Evolutionary conservation across 2,329 filamentous ascomycete genomes (phyloP).

Genomic region (Verticillium albo-atrum): DNA sequence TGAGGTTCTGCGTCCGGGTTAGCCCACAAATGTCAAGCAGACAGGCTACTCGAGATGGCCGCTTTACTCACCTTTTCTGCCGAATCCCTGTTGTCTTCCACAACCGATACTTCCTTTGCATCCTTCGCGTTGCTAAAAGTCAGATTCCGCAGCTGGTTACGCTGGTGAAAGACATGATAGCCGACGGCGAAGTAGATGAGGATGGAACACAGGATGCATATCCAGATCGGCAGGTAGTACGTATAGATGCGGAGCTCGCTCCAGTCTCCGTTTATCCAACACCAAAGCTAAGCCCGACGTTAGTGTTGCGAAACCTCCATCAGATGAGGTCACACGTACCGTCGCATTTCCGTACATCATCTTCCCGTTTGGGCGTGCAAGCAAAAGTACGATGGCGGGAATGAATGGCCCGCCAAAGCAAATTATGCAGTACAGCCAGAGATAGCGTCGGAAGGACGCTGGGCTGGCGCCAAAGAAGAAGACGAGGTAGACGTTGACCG

Average conservation of each 20-base stretch:
- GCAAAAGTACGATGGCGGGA: slow-evolving; percentile 61
- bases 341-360: slow-evolving; percentile 52
- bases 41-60: background rate
- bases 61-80: slow-evolving; percentile 26
- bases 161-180: slow-evolving; percentile 54
- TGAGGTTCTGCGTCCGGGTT: slow-evolving; percentile 12
- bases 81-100: slow-evolving; percentile 18
- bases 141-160: slow-evolving; percentile 51
- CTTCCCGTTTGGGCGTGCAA: slow-evolving; percentile 31
- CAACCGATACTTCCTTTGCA: slow-evolving; percentile 23
- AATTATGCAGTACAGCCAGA: slow-evolving; percentile 64
- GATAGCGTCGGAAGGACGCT: slow-evolving; percentile 66
- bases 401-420: slow-evolving; percentile 71
- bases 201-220: slow-evolving; percentile 51
- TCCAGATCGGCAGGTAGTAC: slow-evolving; percentile 59
- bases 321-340: slow-evolving; percentile 29
- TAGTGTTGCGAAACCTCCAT: background rate
- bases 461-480: slow-evolving; percentile 57
- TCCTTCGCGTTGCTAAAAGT: slow-evolving; percentile 39
- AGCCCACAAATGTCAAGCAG: background rate
- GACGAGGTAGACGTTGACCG: slow-evolving; percentile 72
- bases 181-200: slow-evolving; percentile 54
- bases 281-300: slow-evolving; percentile 46
- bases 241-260: slow-evolving; percentile 54
- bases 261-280: slow-evolving; percentile 54